Base-by-base conservation (phyloP, 441 rosid species). In the Syzygium syzygioides region DNA sequence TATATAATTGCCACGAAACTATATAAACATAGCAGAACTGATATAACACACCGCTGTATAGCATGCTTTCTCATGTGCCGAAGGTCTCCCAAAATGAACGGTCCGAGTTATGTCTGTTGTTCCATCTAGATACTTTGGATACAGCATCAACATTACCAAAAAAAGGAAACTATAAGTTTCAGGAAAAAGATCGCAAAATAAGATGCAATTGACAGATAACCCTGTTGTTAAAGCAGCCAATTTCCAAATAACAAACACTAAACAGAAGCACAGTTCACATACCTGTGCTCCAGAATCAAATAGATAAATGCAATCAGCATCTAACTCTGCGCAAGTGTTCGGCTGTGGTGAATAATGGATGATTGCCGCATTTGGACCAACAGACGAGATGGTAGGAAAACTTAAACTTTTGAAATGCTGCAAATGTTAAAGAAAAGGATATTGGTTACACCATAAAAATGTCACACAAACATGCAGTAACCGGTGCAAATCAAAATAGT, bases 201-300 rank as follows among this genome's bases (percentile, higher is more conserved):
- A 66, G 45, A 34, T 50, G 79, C 30, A 50, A 87, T 76, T 37
- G 52, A 76, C 17, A 71, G 83, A 23, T 37, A 37, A 26, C 52
- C 83, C 23, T 71, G 0, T 5, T 68, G 14, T 71, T 37, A 37
- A 71, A 37, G 14, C 52, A 41, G 83, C 52, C 83, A 76, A 71
- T 76, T 76, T 20, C 25, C 14, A 37, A 76, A 76, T 76, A 76
- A 76, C 17, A 76, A 41, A 76, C 17, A 37, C 83, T 14, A 76
- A 23, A 23, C 17, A 76, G 83, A 37, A 76, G 83, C 50, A 25
- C 37, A 52, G 62, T 56, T 52, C 34, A 85, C 92, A 89, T 91
- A 98, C 99, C 99, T 97, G 99, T 50, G 98, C 99, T 93, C 99
- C 99, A 32, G 99, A 98, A 94, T 98, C 99, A 94, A 93, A 95